Evolutionary conservation across 2,329 filamentous ascomycete genomes (phyloP).

Genomic region (Phoma sp.): DNA sequence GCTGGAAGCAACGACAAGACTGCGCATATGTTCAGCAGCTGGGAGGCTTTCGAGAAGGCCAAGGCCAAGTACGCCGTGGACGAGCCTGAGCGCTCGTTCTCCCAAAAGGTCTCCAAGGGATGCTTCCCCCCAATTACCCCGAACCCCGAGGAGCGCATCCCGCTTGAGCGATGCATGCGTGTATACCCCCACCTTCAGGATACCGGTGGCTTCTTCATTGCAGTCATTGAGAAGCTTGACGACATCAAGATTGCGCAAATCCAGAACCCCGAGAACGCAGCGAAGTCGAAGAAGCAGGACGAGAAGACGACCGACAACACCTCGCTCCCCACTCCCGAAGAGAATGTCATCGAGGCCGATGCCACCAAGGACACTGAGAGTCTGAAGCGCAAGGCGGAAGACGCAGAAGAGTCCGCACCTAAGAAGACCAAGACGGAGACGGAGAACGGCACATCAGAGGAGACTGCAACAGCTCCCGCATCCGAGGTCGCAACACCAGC

Average conservation of each 20-base stretch:
- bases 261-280: conserved; percentile 34
- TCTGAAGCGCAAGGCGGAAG: conserved; percentile 53
- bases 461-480: conserved; percentile 22
- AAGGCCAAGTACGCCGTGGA: conserved; percentile 65
- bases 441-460: conserved; percentile 21
- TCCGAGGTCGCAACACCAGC: conserved; percentile 20
- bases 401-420: conserved; percentile 37
- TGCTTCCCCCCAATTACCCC: conserved; percentile 79
- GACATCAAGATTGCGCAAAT: conserved; percentile 60
- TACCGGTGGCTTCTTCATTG: conserved; percentile 97
- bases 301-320: conserved; percentile 28
- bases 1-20: conserved; percentile 67
- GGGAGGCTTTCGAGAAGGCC: conserved; percentile 79
- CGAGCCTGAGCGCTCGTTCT: conserved; percentile 65
- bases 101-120: conserved; percentile 67
- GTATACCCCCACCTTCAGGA: conserved; percentile 96
- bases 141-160: conserved; percentile 66
- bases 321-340: conserved; percentile 31
- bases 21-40: conserved; percentile 79
- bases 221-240: conserved; percentile 87
- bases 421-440: conserved; percentile 46
- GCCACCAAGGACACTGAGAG: conserved; percentile 28
- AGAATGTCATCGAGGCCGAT: conserved; percentile 35
- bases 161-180: conserved; percentile 88
- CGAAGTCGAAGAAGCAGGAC: conserved; percentile 34